A percentile compares a stretch with the other conserved stretches of the same genome.
Conservation (phyloP, 441 rosid species). For the Euphorbia neoarborescens region DNA sequence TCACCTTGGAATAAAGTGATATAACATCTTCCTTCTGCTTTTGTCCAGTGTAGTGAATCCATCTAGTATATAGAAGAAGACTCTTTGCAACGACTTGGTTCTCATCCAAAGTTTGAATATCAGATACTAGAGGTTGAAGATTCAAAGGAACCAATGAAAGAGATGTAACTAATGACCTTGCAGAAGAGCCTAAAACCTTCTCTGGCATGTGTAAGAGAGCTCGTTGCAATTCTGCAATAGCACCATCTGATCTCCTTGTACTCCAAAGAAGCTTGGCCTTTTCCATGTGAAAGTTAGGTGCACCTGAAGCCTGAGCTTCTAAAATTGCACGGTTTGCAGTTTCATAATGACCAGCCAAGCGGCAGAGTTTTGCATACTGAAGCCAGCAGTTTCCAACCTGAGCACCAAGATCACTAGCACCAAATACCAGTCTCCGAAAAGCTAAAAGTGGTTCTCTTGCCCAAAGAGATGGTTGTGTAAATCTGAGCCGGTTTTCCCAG, state of each 20-base stretch:
- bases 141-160: conserved; percentile 71
- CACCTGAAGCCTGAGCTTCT: conserved; percentile 94
- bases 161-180: conserved; percentile 69
- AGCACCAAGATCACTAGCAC: conserved; percentile 76
- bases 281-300: conserved; percentile 84
- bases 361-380: conserved; percentile 98
- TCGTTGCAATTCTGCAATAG: conserved; percentile 86
- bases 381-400: conserved; percentile 97
- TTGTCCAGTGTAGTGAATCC: conserved; percentile 95
- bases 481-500: conserved; percentile 89
- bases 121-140: conserved; percentile 47
- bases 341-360: conserved; percentile 96
- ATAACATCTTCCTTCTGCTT: conserved; percentile 97
- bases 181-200: conserved; percentile 70
- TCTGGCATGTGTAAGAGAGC: conserved; percentile 87
- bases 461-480: conserved; percentile 91
- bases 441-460: conserved; percentile 96
- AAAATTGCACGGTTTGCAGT: conserved; percentile 90
- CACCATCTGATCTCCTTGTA: conserved; percentile 83
- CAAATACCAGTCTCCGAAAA: conserved; percentile 81
- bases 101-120: conserved; percentile 55
- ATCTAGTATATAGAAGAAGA: conserved; percentile 85
- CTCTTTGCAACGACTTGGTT: conserved; percentile 76
- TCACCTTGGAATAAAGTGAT: conserved; percentile 76
- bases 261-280: conserved; percentile 98